Base-by-base conservation (phyloP, 2,329 filamentous ascomycete genomes). In the Nakataea oryzae region DNA sequence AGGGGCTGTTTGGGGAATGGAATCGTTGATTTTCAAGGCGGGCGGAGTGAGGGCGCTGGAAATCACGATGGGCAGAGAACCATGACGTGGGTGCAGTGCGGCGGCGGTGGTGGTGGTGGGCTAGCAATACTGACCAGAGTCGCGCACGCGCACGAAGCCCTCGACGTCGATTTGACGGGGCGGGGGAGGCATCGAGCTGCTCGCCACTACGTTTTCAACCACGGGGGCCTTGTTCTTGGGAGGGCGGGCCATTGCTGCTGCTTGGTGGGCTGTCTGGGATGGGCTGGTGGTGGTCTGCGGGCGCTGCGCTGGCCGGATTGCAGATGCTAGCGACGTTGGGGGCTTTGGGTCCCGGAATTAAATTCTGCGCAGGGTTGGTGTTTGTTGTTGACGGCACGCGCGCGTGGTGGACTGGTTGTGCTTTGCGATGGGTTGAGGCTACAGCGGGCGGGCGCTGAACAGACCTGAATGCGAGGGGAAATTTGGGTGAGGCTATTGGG, bases 111-210 rank as follows among this genome's bases (percentile, higher is more conserved):
- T 4, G 34, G 13, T 41, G 34, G 34, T 41, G 34, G 34, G 13
- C 34, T 13, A 41, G 61, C 64, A 63, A 65, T 57, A 64, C 89
- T 83, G 86, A 96, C 91, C 73, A 54, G 86, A 87, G 73, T 96
- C 91, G 70, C 91, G 85, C 59, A 92, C 91, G 71, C 87, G 82
- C 64, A 90, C 82, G 73, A 93, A 93, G 74, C 90, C 88, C 63
- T 91, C 87, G 63, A 89, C 81, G 65, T 91, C 85, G 66, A 89
- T 84, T 24, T 55, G 79, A 75, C 68, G 79, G 75, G 62, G 71
- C 68, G 59, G 77, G 74, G 62, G 73, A 41, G 34, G 34, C 67
- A 54, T 74, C n/a, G 58, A 54, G 47, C 41, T 60, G 62, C 71
- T 69, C 34, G 71, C 72, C 63, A 68, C 66, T 63, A 62, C 65